These are phyloP conservation scores for Gnaphalium uliginosum DNA, from an alignment of 129 eudicot genomes.

Conservation along the genomic window DNA sequence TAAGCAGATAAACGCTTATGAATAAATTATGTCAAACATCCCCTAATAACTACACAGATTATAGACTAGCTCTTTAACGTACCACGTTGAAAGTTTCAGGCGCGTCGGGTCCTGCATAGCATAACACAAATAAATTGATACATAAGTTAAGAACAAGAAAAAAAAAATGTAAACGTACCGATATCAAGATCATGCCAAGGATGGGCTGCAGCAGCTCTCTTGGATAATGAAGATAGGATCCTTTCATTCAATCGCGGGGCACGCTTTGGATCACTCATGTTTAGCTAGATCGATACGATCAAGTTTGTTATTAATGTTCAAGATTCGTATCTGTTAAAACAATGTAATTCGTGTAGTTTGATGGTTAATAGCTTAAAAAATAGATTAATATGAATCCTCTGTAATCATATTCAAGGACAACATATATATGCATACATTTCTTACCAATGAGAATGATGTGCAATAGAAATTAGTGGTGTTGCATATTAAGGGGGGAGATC, in stretches of 20 bases:
- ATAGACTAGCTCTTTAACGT: constrained; percentile 25
- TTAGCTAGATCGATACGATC: not conserved
- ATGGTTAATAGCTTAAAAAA: not conserved
- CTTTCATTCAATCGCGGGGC: constrained; percentile 77
- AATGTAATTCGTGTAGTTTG: constrained; percentile 1
- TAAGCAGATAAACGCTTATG: too few relatives aligned
- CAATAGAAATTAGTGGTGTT: not conserved
- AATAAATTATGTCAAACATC: too few relatives aligned
- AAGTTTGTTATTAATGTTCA: not conserved
- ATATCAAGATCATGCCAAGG: constrained; percentile 98
- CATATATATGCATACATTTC: not conserved
- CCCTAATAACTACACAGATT: not conserved
- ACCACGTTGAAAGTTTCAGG: constrained; percentile 72
- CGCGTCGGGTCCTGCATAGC: constrained; percentile 65
- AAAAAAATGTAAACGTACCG: constrained; percentile 39
- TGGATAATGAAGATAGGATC: constrained; percentile 81
- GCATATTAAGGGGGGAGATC: not conserved
- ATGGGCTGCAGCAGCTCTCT: constrained; percentile 96
- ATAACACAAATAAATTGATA: not conserved
- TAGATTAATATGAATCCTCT: not conserved
- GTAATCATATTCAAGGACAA: not conserved
- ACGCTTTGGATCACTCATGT: constrained; percentile 36
- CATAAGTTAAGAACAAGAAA: constrained; percentile 1
- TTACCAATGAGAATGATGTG: not conserved
- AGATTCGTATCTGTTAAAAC: constrained; percentile 17